Evolutionary conservation across 2,329 filamentous ascomycete genomes (phyloP).

Genomic region (Chalara sp.): DNA sequence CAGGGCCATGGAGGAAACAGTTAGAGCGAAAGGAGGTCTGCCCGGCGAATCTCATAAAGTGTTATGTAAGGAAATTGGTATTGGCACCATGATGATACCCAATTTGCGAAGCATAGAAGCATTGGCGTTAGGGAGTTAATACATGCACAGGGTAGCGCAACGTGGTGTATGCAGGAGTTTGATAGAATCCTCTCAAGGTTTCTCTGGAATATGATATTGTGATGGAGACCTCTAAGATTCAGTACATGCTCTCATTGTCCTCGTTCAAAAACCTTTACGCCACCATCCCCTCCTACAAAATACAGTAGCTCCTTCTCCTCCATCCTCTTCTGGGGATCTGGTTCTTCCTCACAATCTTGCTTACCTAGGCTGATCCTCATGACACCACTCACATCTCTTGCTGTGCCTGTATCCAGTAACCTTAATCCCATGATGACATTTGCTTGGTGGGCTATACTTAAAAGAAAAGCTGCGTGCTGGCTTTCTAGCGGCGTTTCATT

Average conservation of each 20-base stretch:
- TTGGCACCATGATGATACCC: too few relatives aligned
- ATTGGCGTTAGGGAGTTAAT: too few relatives aligned
- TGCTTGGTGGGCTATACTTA: constrained; percentile 70
- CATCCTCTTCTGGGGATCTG: constrained; percentile 27
- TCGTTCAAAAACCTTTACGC: constrained; percentile 77
- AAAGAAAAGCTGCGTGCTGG: constrained; percentile 63
- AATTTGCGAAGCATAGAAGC: too few relatives aligned
- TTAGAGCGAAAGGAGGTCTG: constrained; percentile 50
- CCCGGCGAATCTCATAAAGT: constrained; percentile 28
- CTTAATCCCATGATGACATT: constrained; percentile 65
- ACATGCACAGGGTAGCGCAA: too few relatives aligned
- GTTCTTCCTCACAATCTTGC: constrained; percentile 20
- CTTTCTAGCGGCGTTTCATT: constrained; percentile 61
- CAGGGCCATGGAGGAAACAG: constrained; percentile 53
- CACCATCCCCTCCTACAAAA: constrained; percentile 71
- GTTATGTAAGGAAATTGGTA: too few relatives aligned
- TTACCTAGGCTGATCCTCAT: constrained; percentile 63
- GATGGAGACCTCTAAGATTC: too few relatives aligned
- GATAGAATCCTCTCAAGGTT: too few relatives aligned
- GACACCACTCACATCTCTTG: constrained; percentile 85
- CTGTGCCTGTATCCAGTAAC: constrained; percentile 78
- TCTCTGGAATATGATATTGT: too few relatives aligned
- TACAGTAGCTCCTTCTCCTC: constrained; percentile 73
- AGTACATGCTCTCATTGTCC: constrained; percentile 43
- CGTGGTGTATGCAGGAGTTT: too few relatives aligned